Evolutionary conservation across 176 grass and related monocot species (phyloP), one percentile per base, ranked within the genome.

Genomic region (Oryza meridionalis): DNA sequence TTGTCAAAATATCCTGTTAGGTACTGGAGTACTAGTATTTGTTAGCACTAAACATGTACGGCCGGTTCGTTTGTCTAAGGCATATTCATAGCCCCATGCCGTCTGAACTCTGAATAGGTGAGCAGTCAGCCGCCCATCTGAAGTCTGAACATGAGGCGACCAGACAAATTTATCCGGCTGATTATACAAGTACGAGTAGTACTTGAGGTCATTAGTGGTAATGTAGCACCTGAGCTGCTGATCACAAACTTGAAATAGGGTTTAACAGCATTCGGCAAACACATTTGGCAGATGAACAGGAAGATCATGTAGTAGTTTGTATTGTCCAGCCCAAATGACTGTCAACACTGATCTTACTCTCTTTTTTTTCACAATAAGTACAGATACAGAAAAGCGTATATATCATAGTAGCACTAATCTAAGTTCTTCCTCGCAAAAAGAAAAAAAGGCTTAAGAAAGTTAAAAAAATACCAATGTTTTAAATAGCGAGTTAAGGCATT

Each of bases 141-240:
- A 73, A 47, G 22, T 44, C 47, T 50, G 17, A 55, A 55, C 51
- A 55, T 29, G 35, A 7, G 40, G 58, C 42, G 50, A 66, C 9
- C 40, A 17, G 14, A 19, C 59, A 50, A 17, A 49, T 50, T 74
- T 24, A 11, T 32, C 10, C 11, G 11, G 58, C 26, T 11, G 6
- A 45, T 73, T 74, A 82, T 22, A 73, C 68, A 64, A 72, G 69
- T 45, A 72, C 37, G 61, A n/a, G 35, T 73, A 33, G 25, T 73
- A 15, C 55, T 14, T 19, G 25, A 15, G 43, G 14, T 16, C 21
- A 75, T 83, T 27, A 24, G 45, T 49, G 40, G 22, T 32, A n/a
- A 49, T 44, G 9, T 43, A 49, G 46, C 55, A 61, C 55, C 7
- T 22, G 21, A 61, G 55, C 5, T 29, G 27, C 27, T 29, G 0